A percentile compares a stretch with the other conserved stretches of the same genome.
Conservation (phyloP, 129 eudicot species). For the Arctium lappa region DNA sequence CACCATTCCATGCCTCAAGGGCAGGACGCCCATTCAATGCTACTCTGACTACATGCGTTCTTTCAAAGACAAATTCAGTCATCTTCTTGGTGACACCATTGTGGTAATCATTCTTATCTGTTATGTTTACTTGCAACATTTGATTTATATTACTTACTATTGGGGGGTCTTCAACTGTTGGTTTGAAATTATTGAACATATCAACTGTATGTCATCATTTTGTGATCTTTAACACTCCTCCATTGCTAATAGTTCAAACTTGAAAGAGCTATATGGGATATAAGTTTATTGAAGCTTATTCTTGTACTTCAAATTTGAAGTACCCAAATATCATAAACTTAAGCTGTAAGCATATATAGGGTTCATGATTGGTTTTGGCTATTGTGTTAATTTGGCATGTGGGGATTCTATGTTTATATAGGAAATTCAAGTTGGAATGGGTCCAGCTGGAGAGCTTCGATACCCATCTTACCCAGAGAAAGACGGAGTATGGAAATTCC, state of each 20-base stretch:
- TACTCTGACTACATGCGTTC: slow-evolving; percentile 91
- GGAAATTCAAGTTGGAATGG: slow-evolving; percentile 99
- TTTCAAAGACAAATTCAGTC: slow-evolving; percentile 67
- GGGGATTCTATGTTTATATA: slow-evolving; percentile 7
- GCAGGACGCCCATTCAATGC: slow-evolving; percentile 92
- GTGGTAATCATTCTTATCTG: slow-evolving; percentile 43
- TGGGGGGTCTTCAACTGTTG: not conserved
- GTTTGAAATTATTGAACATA: not conserved
- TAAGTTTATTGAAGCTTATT: not conserved
- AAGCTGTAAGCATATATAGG: not conserved
- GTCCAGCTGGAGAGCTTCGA: slow-evolving; percentile 97
- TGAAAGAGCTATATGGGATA: not conserved
- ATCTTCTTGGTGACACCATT: slow-evolving; percentile 87
- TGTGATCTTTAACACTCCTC: not conserved
- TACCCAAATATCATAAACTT: not conserved
- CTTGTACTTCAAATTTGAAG: not conserved
- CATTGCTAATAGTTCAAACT: not conserved
- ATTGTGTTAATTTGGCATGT: not conserved
- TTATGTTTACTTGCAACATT: not conserved
- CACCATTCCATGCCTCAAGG: slow-evolving; percentile 77
- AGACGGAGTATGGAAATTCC: slow-evolving; percentile 90
- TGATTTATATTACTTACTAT: not conserved
- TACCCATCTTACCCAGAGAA: slow-evolving; percentile 96
- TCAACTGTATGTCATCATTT: not conserved
- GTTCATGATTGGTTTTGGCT: not conserved